phyloP scores from a whole-genome alignment of 345 rosid genomes.

The Boechera retrofracta region DNA sequence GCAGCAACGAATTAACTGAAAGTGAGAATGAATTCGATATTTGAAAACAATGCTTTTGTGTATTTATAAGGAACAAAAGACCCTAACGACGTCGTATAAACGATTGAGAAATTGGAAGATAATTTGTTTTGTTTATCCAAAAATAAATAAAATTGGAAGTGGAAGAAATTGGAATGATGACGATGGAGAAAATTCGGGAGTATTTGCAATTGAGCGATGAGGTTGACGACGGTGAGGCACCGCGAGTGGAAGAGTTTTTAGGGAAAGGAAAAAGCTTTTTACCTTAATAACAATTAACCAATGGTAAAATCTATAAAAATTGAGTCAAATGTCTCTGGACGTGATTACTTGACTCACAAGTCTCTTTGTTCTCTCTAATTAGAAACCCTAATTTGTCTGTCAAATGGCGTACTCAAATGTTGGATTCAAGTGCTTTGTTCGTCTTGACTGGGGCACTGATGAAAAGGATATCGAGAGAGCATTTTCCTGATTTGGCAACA shows the following conservation, averaged over 20 bases:
- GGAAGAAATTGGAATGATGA: background rate
- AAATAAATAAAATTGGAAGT: background rate
- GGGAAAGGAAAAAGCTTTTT: conserved; percentile 33
- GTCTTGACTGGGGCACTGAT: background rate
- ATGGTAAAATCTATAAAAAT: background rate
- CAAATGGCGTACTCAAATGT: background rate
- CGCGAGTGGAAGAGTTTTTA: conserved; percentile 51
- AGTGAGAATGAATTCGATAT: background rate
- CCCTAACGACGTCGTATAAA: background rate
- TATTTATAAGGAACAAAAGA: background rate
- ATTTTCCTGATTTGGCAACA: background rate
- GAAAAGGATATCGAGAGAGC: background rate
- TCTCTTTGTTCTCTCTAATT: background rate
- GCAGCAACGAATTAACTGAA: background rate
- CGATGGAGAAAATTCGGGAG: conserved; percentile 67
- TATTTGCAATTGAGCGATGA: conserved; percentile 54
- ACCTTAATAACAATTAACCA: too few species aligned
- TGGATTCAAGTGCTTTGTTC: background rate
- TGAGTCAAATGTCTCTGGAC: background rate
- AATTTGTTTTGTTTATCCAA: background rate
- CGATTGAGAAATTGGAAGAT: background rate
- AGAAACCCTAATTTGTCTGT: too few species aligned
- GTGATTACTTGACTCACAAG: background rate
- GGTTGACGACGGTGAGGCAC: conserved; percentile 57
- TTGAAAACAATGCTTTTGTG: background rate